Evolutionary conservation across 2,329 filamentous ascomycete species (phyloP).

Genomic region (Emmonsiellopsis sp.): DNA sequence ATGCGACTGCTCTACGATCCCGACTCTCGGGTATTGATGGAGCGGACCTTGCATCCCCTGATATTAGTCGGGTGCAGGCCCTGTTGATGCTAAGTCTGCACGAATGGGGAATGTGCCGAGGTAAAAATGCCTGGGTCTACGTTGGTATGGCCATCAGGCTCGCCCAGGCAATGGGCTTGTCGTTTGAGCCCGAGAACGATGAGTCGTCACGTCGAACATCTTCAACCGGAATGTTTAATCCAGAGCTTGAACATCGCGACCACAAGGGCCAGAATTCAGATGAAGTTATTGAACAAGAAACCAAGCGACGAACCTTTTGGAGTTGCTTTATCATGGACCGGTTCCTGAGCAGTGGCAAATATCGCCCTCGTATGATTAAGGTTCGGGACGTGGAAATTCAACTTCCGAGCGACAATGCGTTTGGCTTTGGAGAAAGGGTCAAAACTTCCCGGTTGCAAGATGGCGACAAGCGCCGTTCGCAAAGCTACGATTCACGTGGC

Average conservation of each 20-base stretch:
- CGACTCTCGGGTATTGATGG: constrained; percentile 37
- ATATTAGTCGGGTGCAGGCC: constrained; percentile 45
- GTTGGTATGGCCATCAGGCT: constrained; percentile 39
- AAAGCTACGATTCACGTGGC: constrained; percentile 33
- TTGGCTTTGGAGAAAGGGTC: constrained; percentile 47
- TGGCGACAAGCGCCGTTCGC: constrained; percentile 25
- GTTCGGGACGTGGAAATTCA: constrained; percentile 45
- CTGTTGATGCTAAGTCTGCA: constrained; percentile 49
- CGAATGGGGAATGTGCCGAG: constrained; percentile 49
- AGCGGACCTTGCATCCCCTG: constrained; percentile 31
- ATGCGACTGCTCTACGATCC: constrained; percentile 44
- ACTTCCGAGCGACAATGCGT: constrained; percentile 48
- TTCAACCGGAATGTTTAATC: constrained; percentile 12
- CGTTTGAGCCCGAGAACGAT: constrained; percentile 40
- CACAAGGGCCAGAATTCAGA: constrained; percentile 33
- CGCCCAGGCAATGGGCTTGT: constrained; percentile 37
- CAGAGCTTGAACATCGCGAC: constrained; percentile 30
- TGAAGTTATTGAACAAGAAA: constrained; percentile 45
- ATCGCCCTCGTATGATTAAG: constrained; percentile 45
- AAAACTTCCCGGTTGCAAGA: constrained; percentile 43
- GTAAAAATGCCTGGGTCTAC: constrained; percentile 44
- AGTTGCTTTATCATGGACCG: constrained; percentile 50
- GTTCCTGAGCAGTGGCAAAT: constrained; percentile 46
- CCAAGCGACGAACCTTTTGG: constrained; percentile 49
- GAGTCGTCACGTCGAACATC: constrained; percentile 19